Evolutionary conservation across 1,284 basidiomycete genomes (phyloP), one percentile per base, ranked within the genome.

Genomic region (Apiotrichum sp.): DNA sequence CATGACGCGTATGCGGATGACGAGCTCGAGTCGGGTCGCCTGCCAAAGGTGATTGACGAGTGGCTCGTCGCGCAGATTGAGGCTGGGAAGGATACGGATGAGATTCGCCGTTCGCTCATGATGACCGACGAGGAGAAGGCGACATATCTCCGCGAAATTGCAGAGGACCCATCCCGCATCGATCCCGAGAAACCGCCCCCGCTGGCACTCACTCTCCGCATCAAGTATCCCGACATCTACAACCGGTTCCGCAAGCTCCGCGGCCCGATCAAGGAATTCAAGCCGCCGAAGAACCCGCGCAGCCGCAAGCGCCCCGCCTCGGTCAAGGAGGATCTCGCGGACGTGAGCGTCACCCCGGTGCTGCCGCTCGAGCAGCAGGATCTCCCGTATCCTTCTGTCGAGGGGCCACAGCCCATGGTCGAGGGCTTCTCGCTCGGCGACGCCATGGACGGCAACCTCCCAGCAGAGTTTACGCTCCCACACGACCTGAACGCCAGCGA

Each of bases 201-300:
- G 6, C 51, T 72, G 11, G 69, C 69, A 0, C 61, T 71, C 36
- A 66, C 64, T 5, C 62, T 67, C 4, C 67, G 69, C 36, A 69
- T 73, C 62, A 72, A 73, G 61, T 75, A 75, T 41, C 70, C 73
- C 39, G 73, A 73, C 58, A 69, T 75, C 36, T 75, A 75, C 62
- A 75, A 75, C 53, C 68, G 73, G 32, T 75, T 66, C 63, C 65
- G 73, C 34, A 73, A 73, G 55, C 62, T 73, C 53, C 64, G 62
- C 47, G 71, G 71, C 10, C 71, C 73, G 6, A 67, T 75, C 58
- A 70, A 71, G 59, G 62, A 63, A 11, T 63, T 62, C 51, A 69
- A 68, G 52, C 56, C 59, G 36, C 63, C 60, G 40, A 70, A 63
- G 57, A 60, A 63, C 36, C 56, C 58, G 52, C 56, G 56, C 42